phyloP scores from a whole-genome alignment of 176 grass and related monocot species.

The Paspalum vaginatum region DNA sequence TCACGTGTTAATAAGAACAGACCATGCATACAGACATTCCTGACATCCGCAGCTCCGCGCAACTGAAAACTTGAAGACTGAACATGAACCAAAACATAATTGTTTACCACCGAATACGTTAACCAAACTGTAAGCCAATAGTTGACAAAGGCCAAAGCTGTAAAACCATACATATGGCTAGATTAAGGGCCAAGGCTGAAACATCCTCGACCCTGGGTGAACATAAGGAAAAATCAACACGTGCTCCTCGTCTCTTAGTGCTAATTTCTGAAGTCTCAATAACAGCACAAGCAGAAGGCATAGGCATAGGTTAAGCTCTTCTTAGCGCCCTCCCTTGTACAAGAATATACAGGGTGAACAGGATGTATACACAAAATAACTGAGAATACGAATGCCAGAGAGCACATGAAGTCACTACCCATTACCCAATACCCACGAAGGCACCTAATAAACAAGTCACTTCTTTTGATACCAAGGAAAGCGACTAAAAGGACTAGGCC shows the following conservation, averaged over 20 bases:
- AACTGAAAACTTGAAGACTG: no score
- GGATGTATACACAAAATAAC: constrained; percentile 33
- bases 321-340: not conserved
- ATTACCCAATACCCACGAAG: not conserved
- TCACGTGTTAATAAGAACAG: not conserved
- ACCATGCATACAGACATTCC: not conserved
- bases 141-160: not conserved
- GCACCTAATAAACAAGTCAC: not conserved
- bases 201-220: not conserved
- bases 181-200: not conserved
- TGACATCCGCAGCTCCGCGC: no score
- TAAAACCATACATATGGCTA: not conserved
- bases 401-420: not conserved
- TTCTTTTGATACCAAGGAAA: constrained; percentile 27
- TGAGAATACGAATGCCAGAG: not conserved
- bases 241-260: not conserved
- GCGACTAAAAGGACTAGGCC: constrained; percentile 13
- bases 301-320: not conserved
- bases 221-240: constrained; percentile 8
- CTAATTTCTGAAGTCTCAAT: not conserved
- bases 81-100: no score
- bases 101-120: not conserved
- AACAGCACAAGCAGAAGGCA: not conserved
- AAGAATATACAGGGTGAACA: not conserved
- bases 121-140: no score